phyloP scores from a whole-genome alignment of 768 basidiomycete species.

The Tricholoma saponaceum region DNA sequence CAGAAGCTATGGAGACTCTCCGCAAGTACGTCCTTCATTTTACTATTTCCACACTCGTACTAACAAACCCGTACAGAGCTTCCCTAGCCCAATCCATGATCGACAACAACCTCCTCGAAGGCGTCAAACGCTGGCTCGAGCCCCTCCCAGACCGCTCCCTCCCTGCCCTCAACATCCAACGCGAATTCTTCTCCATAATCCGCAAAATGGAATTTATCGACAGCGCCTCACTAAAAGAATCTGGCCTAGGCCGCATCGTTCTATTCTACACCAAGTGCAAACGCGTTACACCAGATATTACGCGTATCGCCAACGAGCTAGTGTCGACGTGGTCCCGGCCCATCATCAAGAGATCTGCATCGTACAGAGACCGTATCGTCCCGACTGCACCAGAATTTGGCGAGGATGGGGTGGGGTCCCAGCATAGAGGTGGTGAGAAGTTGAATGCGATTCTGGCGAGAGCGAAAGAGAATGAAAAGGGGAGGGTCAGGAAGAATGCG shows the following conservation, averaged over 20 bases:
- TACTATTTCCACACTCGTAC: constrained; percentile 1
- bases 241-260: constrained; percentile 82
- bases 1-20: constrained; percentile 89
- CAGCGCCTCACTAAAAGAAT: constrained; percentile 84
- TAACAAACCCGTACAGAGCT: constrained; percentile 43
- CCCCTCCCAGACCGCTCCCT: constrained; percentile 90
- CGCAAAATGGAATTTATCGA: constrained; percentile 93
- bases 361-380: constrained; percentile 71
- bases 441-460: constrained; percentile 68
- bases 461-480: constrained; percentile 65
- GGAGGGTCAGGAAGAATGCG: constrained; percentile 69
- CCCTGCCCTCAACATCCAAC: constrained; percentile 94
- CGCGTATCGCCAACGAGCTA: constrained; percentile 79
- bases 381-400: constrained; percentile 46
- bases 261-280: constrained; percentile 96
- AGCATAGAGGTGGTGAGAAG: constrained; percentile 37
- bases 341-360: constrained; percentile 85
- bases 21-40: constrained; percentile 68
- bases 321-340: constrained; percentile 86
- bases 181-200: constrained; percentile 80
- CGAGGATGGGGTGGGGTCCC: constrained; percentile 28
- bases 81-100: constrained; percentile 89
- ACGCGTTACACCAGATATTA: constrained; percentile 78
- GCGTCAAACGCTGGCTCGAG: constrained; percentile 88
- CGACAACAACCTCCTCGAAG: constrained; percentile 92